These are phyloP conservation scores for Thymus quinquecostatus DNA, from an alignment of 257 asterid species.

Conservation along the genomic window DNA sequence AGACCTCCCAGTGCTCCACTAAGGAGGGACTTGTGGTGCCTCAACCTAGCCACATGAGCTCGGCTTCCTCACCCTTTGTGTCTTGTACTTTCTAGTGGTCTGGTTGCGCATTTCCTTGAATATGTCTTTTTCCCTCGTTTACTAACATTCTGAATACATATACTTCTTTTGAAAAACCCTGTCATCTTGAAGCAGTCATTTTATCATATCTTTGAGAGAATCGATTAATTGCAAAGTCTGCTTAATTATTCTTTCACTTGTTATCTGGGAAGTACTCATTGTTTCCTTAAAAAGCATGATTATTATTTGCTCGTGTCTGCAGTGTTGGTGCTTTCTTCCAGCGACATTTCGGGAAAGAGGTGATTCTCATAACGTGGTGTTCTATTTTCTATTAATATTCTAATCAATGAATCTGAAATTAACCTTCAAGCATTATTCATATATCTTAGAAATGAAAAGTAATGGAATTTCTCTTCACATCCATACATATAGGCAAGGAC, in stretches of 20 bases:
- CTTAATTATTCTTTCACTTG: slow-evolving; percentile 11
- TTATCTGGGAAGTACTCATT: slow-evolving; percentile 13
- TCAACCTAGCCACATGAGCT: too few species aligned
- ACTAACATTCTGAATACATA: slow-evolving; percentile 8
- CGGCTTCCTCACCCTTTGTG: too few species aligned
- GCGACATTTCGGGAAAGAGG: slow-evolving; percentile 99
- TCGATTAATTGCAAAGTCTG: slow-evolving; percentile 11
- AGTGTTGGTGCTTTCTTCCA: slow-evolving; percentile 89
- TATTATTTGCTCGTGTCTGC: slow-evolving; percentile 44
- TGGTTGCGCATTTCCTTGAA: slow-evolving; percentile 12
- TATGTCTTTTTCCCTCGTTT: slow-evolving; percentile 8
- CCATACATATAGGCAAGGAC: slow-evolving; percentile 17
- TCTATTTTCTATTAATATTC: slow-evolving; percentile 11
- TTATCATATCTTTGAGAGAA: slow-evolving; percentile 14
- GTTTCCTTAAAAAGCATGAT: slow-evolving; percentile 29
- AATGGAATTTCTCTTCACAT: slow-evolving; percentile 7
- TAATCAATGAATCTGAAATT: slow-evolving; percentile 22
- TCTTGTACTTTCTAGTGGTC: background rate
- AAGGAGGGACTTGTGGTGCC: too few species aligned
- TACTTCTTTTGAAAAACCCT: background rate
- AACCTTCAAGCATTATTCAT: slow-evolving; percentile 18
- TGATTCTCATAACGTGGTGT: slow-evolving; percentile 32
- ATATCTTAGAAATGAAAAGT: background rate
- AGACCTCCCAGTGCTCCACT: too few species aligned
- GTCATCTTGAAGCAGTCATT: slow-evolving; percentile 4